Evolutionary conservation across 106 monocot species (phyloP).

Genomic region (Allium cepa): DNA sequence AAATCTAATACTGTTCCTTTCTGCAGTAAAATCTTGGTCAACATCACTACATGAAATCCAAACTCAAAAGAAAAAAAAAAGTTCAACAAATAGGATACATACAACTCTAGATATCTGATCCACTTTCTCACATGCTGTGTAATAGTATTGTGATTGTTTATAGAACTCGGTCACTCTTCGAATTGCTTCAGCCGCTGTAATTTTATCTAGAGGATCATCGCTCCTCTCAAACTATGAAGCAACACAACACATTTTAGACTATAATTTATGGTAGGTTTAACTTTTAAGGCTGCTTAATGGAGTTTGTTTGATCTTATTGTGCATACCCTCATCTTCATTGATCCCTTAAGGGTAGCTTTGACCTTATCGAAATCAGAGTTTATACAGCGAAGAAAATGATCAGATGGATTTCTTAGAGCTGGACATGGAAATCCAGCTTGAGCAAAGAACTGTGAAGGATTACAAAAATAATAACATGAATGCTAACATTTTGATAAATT

Average conservation of each 20-base stretch:
- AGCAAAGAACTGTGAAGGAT: slow-evolving; percentile 23
- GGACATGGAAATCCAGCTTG: slow-evolving; percentile 93
- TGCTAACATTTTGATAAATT: no score
- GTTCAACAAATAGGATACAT: neutral
- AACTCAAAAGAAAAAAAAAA: neutral
- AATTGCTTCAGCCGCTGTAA: slow-evolving; percentile 74
- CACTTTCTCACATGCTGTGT: slow-evolving; percentile 44
- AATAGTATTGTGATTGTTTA: slow-evolving; percentile 37
- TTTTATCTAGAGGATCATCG: slow-evolving; percentile 82
- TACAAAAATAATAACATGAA: no score
- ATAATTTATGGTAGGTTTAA: neutral
- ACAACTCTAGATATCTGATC: slow-evolving; percentile 72
- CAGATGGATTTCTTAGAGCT: slow-evolving; percentile 73
- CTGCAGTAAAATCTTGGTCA: slow-evolving; percentile 1
- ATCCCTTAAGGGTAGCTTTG: slow-evolving; percentile 69
- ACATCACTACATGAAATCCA: neutral
- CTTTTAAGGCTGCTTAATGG: no score
- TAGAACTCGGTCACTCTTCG: slow-evolving; percentile 46
- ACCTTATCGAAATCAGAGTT: slow-evolving; percentile 85
- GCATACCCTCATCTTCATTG: slow-evolving; percentile 46
- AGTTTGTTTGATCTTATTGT: neutral
- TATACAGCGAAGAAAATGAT: slow-evolving; percentile 74
- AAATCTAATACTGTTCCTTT: slow-evolving; percentile 80
- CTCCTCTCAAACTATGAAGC: slow-evolving; percentile 50
- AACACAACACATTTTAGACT: neutral